These are phyloP conservation scores for Phaeosphaeria sp. DNA, from an alignment of 2,329 filamentous ascomycete species.

Conservation along the genomic window DNA sequence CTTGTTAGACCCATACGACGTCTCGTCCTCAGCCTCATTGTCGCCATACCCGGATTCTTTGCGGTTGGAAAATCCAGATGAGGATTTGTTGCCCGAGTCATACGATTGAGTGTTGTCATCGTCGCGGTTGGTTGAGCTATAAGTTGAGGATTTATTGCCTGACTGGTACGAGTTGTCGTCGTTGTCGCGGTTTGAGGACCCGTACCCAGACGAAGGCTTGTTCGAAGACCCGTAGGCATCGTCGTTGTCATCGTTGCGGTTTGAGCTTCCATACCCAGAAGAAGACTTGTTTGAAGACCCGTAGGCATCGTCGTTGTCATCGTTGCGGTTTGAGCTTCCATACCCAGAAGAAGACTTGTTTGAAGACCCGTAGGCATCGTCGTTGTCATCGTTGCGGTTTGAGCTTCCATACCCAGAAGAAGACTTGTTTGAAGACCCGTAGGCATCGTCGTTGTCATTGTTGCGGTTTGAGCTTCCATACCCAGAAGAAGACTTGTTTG, in stretches of 20 bases:
- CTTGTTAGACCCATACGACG: conserved; percentile 5
- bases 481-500: not conserved
- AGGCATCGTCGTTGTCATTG: not conserved
- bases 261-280: conserved; percentile 6
- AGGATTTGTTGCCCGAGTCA: conserved; percentile 11
- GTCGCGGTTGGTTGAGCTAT: conserved; percentile 9
- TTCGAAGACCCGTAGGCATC: conserved; percentile 9
- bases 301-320: conserved; percentile 10
- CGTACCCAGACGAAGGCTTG: conserved; percentile 7
- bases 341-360: no score
- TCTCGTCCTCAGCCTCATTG: not conserved
- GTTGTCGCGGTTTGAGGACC: not conserved
- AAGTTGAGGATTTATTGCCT: conserved; percentile 7
- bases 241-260: conserved; percentile 5
- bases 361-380: not conserved
- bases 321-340: no score
- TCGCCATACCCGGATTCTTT: conserved; percentile 4
- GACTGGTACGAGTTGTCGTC: conserved; percentile 8
- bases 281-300: conserved; percentile 11
- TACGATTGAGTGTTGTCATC: conserved; percentile 12
- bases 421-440: conserved; percentile 6
- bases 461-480: not conserved
- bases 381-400: not conserved
- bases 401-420: conserved; percentile 1
- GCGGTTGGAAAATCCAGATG: conserved; percentile 3